phyloP scores from a whole-genome alignment of 805 yeast species.

The Candida arabinofermentans region DNA sequence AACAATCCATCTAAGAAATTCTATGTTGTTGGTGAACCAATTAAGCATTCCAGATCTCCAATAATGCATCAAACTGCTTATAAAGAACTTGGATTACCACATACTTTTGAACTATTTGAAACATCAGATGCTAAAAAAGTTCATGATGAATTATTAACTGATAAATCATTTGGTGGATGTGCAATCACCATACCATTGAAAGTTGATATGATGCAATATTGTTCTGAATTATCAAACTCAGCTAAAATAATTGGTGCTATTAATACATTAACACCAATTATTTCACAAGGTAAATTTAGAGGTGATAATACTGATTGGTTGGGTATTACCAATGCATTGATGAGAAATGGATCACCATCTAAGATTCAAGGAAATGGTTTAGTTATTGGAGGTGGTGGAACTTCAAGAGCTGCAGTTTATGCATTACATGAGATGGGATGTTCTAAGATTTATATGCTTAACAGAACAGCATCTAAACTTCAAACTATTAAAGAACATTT shows the following conservation, averaged over 20 bases:
- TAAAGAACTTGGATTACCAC: conserved; percentile 71
- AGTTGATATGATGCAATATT: conserved; percentile 66
- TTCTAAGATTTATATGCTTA: conserved; percentile 66
- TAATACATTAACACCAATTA: conserved; percentile 72
- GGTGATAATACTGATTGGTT: conserved; percentile 97
- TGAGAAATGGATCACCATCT: conserved; percentile 55
- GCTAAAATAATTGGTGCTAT: conserved; percentile 90
- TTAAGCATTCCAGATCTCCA: conserved; percentile 88
- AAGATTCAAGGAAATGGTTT: conserved; percentile 50
- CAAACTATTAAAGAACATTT: conserved; percentile 54
- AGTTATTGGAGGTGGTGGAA: conserved; percentile 96
- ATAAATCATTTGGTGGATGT: conserved; percentile 77
- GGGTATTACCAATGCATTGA: conserved; percentile 73
- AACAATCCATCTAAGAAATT: conserved; percentile 40
- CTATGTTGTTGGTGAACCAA: conserved; percentile 77
- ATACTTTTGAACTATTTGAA: conserved; percentile 63
- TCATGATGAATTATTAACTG: conserved; percentile 43
- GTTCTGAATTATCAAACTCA: conserved; percentile 65
- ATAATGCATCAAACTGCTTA: conserved; percentile 79
- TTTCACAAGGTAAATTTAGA: conserved; percentile 41
- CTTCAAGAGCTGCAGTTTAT: conserved; percentile 90
- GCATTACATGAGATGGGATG: conserved; percentile 83
- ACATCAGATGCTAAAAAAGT: conserved; percentile 60
- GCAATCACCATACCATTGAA: conserved; percentile 95
- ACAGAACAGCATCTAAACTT: conserved; percentile 72